These are phyloP conservation scores for Fomitopsis pulvina DNA, from an alignment of 768 basidiomycete species.

Conservation along the genomic window DNA sequence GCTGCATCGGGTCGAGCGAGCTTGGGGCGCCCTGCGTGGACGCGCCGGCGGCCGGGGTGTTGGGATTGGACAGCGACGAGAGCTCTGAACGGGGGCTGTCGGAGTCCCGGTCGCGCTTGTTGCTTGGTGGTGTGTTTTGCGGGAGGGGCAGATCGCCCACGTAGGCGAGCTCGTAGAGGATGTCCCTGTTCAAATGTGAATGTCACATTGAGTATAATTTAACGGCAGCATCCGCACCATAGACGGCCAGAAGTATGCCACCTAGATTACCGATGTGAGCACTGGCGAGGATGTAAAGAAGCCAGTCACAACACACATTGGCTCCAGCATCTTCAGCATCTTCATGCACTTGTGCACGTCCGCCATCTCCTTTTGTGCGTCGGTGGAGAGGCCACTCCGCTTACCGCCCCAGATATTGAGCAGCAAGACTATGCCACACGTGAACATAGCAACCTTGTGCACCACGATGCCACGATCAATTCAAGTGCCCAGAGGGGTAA, in stretches of 20 bases:
- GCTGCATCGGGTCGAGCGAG: not conserved
- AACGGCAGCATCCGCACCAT: conserved; percentile 29
- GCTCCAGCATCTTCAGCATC: conserved; percentile 30
- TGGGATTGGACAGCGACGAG: not conserved
- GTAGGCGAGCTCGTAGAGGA: conserved; percentile 64
- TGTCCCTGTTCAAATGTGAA: conserved; percentile 44
- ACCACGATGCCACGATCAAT: not conserved
- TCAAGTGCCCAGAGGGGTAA: not conserved
- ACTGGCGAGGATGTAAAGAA: not conserved
- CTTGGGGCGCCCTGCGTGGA: conserved; percentile 4
- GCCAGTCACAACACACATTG: conserved; percentile 21
- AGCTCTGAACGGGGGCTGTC: conserved; percentile 34
- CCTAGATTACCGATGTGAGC: conserved; percentile 17
- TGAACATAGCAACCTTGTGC: conserved; percentile 32
- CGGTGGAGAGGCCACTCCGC: conserved; percentile 27
- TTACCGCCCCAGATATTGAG: conserved; percentile 44
- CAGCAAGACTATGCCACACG: conserved; percentile 39
- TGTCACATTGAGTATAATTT: not conserved
- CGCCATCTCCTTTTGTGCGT: conserved; percentile 33
- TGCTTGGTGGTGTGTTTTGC: conserved; percentile 40
- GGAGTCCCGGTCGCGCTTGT: conserved; percentile 58
- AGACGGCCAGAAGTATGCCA: conserved; percentile 44
- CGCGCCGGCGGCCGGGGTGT: not conserved
- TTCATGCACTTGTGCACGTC: conserved; percentile 44
- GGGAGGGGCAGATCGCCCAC: conserved; percentile 69